Evolutionary conservation across 2,329 filamentous ascomycete genomes (phyloP).

Genomic region (Penicillium sp.): DNA sequence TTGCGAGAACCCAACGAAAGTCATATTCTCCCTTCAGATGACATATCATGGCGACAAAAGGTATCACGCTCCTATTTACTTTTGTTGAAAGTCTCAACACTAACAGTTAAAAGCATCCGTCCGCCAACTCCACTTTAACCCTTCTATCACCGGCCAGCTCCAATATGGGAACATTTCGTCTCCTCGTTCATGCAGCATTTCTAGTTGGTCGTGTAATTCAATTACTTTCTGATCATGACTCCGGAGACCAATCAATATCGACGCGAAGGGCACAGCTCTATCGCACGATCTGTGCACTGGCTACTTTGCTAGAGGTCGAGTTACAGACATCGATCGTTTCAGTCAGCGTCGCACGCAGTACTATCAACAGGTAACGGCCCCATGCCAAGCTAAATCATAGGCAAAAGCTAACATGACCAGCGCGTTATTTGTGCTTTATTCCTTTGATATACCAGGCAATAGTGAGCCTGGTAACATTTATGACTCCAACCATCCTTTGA

Average conservation of each 20-base stretch:
- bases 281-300: conserved; percentile 14
- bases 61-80: not conserved
- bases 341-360: conserved; percentile 15
- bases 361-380: conserved; percentile 10
- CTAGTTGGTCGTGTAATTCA: conserved; percentile 16
- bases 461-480: not conserved
- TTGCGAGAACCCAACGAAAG: conserved; percentile 10
- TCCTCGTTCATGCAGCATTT: conserved; percentile 16
- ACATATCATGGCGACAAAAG: conserved; percentile 13
- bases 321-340: conserved; percentile 6
- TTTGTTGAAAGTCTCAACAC: not conserved
- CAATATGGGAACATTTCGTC: conserved; percentile 19
- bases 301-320: conserved; percentile 14
- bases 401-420: not conserved
- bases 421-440: not conserved
- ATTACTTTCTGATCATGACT: conserved; percentile 9
- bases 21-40: conserved; percentile 11
- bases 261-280: conserved; percentile 13
- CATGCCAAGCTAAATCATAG: not conserved
- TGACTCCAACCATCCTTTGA: conserved; percentile 36
- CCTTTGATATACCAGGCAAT: not conserved
- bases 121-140: conserved; percentile 2
- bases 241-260: not conserved
- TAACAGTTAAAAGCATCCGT: conserved; percentile 5
- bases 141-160: conserved; percentile 16